Conservation (phyloP, 257 asterid species). For the Solanum infundibuliforme region DNA sequence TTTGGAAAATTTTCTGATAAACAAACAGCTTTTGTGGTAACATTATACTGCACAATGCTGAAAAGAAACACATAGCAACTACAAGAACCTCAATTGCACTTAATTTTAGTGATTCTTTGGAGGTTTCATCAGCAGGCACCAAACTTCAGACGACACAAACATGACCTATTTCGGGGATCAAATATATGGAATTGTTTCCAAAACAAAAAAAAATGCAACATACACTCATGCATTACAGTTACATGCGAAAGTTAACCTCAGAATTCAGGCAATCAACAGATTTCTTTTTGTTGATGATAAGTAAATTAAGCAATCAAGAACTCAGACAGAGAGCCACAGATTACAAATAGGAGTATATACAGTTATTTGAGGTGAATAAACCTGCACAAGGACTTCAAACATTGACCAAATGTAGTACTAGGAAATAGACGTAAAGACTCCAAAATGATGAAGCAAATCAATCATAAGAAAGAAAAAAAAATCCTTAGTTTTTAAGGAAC, state of each 20-base stretch:
- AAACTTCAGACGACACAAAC: background rate
- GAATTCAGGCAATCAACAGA: background rate
- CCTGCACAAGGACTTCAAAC: background rate
- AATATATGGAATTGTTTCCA: background rate
- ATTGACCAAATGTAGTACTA: background rate
- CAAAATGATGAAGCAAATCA: background rate
- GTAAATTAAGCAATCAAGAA: background rate
- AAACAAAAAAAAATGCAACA: background rate
- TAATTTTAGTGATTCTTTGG: background rate
- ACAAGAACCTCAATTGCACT: background rate
- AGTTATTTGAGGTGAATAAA: background rate
- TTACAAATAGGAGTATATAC: background rate
- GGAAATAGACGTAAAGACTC: background rate
- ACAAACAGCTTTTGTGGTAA: background rate
- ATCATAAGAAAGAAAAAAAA: background rate
- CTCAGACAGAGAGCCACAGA: background rate
- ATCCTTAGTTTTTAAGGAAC: background rate
- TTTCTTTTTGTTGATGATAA: background rate
- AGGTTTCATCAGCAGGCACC: background rate
- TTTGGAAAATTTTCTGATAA: background rate
- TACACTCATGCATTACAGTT: background rate
- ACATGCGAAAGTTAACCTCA: background rate
- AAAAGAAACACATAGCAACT: background rate
- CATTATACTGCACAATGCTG: background rate
- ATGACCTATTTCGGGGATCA: background rate